Conservation (phyloP, 768 basidiomycete genomes). For the Pleurotus pulmonarius region DNA sequence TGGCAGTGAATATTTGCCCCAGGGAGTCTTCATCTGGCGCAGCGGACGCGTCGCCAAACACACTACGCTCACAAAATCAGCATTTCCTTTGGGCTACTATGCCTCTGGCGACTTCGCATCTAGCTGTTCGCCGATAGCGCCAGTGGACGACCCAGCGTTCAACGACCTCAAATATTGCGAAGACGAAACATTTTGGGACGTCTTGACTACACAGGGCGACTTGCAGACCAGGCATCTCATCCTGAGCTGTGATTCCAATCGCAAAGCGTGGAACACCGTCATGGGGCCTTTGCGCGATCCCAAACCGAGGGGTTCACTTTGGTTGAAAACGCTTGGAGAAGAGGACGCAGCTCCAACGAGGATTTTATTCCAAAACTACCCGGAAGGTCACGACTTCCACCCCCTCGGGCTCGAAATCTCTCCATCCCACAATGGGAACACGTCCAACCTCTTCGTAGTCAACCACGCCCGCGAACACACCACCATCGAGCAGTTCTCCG, state of each 20-base stretch:
- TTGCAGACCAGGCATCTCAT: slow-evolving; percentile 42
- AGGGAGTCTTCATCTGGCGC: slow-evolving; percentile 45
- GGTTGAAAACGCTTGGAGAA: slow-evolving; percentile 41
- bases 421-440: slow-evolving; percentile 42
- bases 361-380: slow-evolving; percentile 49
- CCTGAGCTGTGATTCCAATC: slow-evolving; percentile 50
- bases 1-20: too few species aligned
- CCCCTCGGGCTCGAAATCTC: slow-evolving; percentile 64
- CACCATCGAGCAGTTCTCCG: slow-evolving; percentile 63
- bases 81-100: slow-evolving; percentile 49
- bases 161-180: slow-evolving; percentile 54
- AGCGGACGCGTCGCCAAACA: slow-evolving; percentile 38
- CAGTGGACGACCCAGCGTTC: slow-evolving; percentile 22
- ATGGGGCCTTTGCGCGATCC: slow-evolving; percentile 69
- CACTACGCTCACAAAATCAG: slow-evolving; percentile 35
- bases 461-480: slow-evolving; percentile 65
- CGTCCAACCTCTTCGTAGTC: slow-evolving; percentile 59
- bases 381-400: slow-evolving; percentile 60
- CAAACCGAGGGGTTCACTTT: slow-evolving; percentile 54
- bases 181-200: slow-evolving; percentile 64
- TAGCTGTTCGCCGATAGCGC: slow-evolving; percentile 40
- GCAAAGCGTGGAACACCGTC: slow-evolving; percentile 66
- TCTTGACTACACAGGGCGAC: slow-evolving; percentile 33
- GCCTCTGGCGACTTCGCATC: slow-evolving; percentile 42
- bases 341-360: slow-evolving; percentile 26